phyloP scores from a whole-genome alignment of 2,329 filamentous ascomycete genomes.

The Trichophyton rubrum region DNA sequence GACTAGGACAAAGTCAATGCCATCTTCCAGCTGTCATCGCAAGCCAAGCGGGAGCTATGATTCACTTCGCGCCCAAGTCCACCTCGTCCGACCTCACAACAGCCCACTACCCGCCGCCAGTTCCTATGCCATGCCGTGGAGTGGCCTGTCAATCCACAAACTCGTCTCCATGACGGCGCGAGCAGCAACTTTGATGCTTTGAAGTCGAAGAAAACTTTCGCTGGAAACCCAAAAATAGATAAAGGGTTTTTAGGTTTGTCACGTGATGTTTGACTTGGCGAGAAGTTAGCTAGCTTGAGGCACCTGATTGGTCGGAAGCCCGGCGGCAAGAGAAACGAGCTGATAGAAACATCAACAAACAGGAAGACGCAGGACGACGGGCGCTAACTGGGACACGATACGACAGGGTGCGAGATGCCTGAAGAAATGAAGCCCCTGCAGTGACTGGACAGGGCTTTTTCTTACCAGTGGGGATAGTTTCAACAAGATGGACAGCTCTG shows the following conservation, averaged over 20 bases:
- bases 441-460: neutral
- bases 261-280: neutral
- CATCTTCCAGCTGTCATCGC: neutral
- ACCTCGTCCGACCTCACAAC: neutral
- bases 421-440: neutral
- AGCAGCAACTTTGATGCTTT: neutral
- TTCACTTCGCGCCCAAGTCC: slow-evolving; percentile 3
- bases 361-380: neutral
- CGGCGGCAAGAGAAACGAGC: neutral
- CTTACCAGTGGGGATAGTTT: neutral
- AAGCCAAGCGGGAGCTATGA: slow-evolving; percentile 3
- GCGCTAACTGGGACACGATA: slow-evolving; percentile 1
- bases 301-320: neutral
- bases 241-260: neutral
- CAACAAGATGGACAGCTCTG: neutral
- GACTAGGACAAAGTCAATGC: neutral
- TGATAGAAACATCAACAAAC: neutral
- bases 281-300: neutral
- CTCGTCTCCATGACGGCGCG: neutral
- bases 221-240: neutral
- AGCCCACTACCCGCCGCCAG: neutral
- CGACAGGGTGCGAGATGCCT: neutral
- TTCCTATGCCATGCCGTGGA: neutral
- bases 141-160: neutral
- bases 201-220: neutral